Percentiles rank a stretch among this genome's conserved stretches.
phyloP scores from a whole-genome alignment of 2,329 filamentous ascomycete species.

The Fusarium avenaceum region DNA sequence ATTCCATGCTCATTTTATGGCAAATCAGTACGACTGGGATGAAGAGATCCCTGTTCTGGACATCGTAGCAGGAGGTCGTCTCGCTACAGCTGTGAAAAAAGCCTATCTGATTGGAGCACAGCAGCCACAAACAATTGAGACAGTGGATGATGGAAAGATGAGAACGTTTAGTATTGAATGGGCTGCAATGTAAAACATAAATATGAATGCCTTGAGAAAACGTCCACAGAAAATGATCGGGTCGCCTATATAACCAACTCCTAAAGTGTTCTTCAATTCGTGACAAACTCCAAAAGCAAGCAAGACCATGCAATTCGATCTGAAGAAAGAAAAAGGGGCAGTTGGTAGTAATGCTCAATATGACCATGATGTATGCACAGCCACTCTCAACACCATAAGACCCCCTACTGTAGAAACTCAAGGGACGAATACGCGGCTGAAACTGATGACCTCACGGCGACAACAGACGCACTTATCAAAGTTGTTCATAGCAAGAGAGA shows the following conservation, averaged over 20 bases:
- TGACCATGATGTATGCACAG: neutral
- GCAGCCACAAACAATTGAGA: constrained; percentile 54
- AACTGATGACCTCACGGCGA: constrained; percentile 87
- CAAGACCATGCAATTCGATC: constrained; percentile 18
- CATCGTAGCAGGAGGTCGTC: constrained; percentile 84
- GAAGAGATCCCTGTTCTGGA: constrained; percentile 87
- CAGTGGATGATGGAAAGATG: constrained; percentile 59
- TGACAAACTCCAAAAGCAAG: constrained; percentile 33
- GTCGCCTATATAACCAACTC: constrained; percentile 1
- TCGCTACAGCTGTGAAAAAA: constrained; percentile 97
- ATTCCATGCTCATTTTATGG: constrained; percentile 95
- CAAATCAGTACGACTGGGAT: constrained; percentile 87
- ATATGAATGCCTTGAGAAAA: constrained; percentile 30
- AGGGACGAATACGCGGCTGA: constrained; percentile 92
- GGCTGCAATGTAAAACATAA: constrained; percentile 81
- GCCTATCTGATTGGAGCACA: constrained; percentile 87
- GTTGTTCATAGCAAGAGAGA: constrained; percentile 95
- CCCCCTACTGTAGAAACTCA: constrained; percentile 9
- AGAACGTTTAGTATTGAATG: constrained; percentile 90
- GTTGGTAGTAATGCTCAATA: neutral
- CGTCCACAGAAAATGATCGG: constrained; percentile 17
- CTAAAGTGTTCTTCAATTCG: constrained; percentile 8
- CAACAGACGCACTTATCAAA: constrained; percentile 98
- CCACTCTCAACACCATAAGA: neutral
- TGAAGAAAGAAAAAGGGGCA: neutral